These are phyloP conservation scores for Nothophytophthora sp. DNA, from an alignment of 352 stramenopile genomes.

Conservation along the genomic window DNA sequence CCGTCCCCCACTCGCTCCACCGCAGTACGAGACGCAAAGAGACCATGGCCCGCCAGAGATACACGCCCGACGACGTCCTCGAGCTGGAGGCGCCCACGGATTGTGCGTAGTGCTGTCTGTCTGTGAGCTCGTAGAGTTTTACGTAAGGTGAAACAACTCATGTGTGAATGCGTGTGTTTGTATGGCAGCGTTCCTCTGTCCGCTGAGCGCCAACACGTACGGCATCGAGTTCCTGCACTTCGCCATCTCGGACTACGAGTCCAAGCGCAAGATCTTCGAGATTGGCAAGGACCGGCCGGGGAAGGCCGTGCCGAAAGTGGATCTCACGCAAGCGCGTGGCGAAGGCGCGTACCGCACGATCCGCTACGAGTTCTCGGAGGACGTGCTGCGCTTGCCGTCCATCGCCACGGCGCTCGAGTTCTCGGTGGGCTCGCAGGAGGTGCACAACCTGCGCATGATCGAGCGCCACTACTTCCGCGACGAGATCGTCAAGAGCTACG, in stretches of 20 bases:
- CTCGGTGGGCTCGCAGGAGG: slow-evolving; percentile 87
- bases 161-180: too few species aligned
- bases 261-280: slow-evolving; percentile 95
- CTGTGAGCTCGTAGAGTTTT: too few species aligned
- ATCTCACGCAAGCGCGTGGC: slow-evolving; percentile 80
- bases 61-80: slow-evolving; percentile 83
- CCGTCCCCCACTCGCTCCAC: slow-evolving; percentile 15
- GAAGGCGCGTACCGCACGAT: slow-evolving; percentile 92
- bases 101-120: slow-evolving; percentile 29
- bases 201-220: slow-evolving; percentile 93
- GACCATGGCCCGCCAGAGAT: slow-evolving; percentile 71
- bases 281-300: slow-evolving; percentile 79
- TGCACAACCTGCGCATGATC: slow-evolving; percentile 95
- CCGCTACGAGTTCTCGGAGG: slow-evolving; percentile 95
- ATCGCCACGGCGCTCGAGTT: slow-evolving; percentile 94
- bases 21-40: slow-evolving; percentile 6
- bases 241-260: slow-evolving; percentile 94
- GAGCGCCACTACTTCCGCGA: slow-evolving; percentile 97
- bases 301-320: slow-evolving; percentile 81
- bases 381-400: slow-evolving; percentile 90
- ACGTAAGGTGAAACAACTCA: too few species aligned
- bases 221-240: slow-evolving; percentile 97
- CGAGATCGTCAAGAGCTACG: slow-evolving; percentile 95
- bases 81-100: slow-evolving; percentile 79
- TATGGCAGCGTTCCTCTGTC: slow-evolving; percentile 94